A percentile compares a stretch with the other conserved stretches of the same genome.
phyloP scores from a whole-genome alignment of 176 grass and related monocot species.

The Miscanthus lutarioriparius region DNA sequence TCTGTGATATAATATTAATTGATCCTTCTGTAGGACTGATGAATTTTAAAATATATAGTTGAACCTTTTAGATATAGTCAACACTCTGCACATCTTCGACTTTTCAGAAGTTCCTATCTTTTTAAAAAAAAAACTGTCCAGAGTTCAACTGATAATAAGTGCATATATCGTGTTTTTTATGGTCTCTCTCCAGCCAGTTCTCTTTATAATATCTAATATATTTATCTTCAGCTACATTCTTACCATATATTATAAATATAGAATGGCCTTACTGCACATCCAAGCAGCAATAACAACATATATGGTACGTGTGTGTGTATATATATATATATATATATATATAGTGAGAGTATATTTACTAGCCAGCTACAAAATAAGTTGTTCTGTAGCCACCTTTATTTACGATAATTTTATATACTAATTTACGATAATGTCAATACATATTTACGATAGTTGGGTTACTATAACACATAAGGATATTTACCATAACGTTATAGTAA shows the following conservation, averaged over 20 bases:
- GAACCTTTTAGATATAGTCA: conserved; percentile 27
- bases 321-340: neutral
- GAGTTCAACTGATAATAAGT: conserved; percentile 25
- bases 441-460: too few relatives aligned
- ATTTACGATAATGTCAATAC: too few relatives aligned
- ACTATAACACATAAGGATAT: too few relatives aligned
- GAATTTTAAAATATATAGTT: conserved; percentile 20
- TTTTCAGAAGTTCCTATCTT: conserved; percentile 16
- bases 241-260: neutral
- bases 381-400: too few relatives aligned
- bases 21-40: conserved; percentile 7
- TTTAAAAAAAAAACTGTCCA: neutral
- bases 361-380: too few relatives aligned
- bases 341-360: too few relatives aligned
- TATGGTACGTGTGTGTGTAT: neutral
- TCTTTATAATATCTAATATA: neutral
- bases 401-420: too few relatives aligned
- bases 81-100: conserved; percentile 5
- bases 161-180: neutral
- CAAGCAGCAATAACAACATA: conserved; percentile 14
- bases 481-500: too few relatives aligned
- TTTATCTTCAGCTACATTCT: neutral
- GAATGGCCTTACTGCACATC: conserved; percentile 8
- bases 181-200: neutral
- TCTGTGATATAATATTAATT: conserved; percentile 24